Base-by-base conservation (phyloP, 73 alveolate genomes). In the Symbiodinium pilosum region DNA sequence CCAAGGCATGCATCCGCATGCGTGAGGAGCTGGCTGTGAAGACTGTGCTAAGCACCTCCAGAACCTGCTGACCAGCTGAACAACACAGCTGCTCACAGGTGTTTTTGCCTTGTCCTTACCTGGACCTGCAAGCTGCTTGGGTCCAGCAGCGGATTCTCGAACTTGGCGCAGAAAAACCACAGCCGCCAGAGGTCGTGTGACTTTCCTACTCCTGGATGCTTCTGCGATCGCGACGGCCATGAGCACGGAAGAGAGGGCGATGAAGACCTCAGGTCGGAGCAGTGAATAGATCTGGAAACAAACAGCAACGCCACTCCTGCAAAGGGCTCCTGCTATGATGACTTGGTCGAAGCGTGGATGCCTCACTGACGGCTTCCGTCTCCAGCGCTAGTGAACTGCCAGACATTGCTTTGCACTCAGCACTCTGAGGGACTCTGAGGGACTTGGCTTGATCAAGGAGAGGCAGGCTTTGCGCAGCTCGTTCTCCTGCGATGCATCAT, bases 131-230 rank as follows among this genome's bases (percentile, higher is more conserved):
- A 14, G 68, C 98, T 77, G 64, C 83, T 77, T 4, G 98, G 98
- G 52, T 93, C 98, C 28, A 36, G 93, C 43, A 93, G 84, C 42
- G 98, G 98, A 11, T 93, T 93, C 92, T 93, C 92, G 44, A 93
- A 92, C 95, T 88, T 30, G 71, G 84, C 7, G 56, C 59, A n/a
- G n/a, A n/a, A 42, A 16, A 43, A 9, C 3, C 6, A 30, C 6
- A 11, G 43, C 26, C 43, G 32, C 8, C 71, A 12, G 92, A 26
- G 7, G 43, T 18, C 28, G 16, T 41, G 16, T 40, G 75, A 42
- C 40, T 43, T 26, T 4, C 11, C 34, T 28, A 5, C 30, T 34
- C 14, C 56, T 12, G 28, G n/a, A n/a, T n/a, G n/a, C n/a, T n/a
- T 12, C 39, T 28, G 95, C 42, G 95, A 21, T 30, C 20, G 7